These are phyloP conservation scores for Carex littledalei DNA, from an alignment of 176 grass and related monocot species.

Conservation along the genomic window DNA sequence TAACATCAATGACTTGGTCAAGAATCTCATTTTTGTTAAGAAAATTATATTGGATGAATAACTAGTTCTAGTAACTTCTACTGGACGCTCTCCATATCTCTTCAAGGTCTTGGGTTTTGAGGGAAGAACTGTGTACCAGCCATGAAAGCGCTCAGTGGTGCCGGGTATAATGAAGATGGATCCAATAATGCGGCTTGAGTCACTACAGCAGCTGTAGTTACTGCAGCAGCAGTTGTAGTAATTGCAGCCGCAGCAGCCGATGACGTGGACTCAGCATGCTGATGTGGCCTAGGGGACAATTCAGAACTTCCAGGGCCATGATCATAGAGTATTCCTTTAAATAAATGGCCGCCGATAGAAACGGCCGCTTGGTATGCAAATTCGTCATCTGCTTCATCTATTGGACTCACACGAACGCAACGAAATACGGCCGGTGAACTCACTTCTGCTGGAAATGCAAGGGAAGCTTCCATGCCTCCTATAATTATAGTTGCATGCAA, in stretches of 20 bases:
- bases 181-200: slow-evolving; percentile 17
- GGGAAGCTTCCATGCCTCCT: slow-evolving; percentile 12
- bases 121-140: slow-evolving; percentile 56
- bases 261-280: slow-evolving; percentile 27
- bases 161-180: slow-evolving; percentile 30
- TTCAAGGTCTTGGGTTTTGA: slow-evolving; percentile 40
- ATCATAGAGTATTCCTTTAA: slow-evolving; percentile 47
- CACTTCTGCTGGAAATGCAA: slow-evolving; percentile 36
- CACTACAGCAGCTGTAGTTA: not conserved
- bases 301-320: slow-evolving; percentile 32
- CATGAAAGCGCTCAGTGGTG: slow-evolving; percentile 46
- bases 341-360: slow-evolving; percentile 43
- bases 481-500: slow-evolving; percentile 9
- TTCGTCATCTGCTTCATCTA: slow-evolving; percentile 36
- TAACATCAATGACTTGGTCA: slow-evolving; percentile 19
- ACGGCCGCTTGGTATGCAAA: slow-evolving; percentile 43
- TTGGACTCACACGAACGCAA: slow-evolving; percentile 37
- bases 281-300: slow-evolving; percentile 18
- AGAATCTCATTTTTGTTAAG: slow-evolving; percentile 7
- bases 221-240: not conserved
- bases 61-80: slow-evolving; percentile 11
- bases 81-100: not conserved
- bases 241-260: slow-evolving; percentile 8
- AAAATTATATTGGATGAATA: slow-evolving; percentile 7
- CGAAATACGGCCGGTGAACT: slow-evolving; percentile 42